A percentile compares a stretch with the other conserved stretches of the same genome.
Evolutionary conservation across 345 rosid species (phyloP).

Genomic region (Sisymbrium altissimum): DNA sequence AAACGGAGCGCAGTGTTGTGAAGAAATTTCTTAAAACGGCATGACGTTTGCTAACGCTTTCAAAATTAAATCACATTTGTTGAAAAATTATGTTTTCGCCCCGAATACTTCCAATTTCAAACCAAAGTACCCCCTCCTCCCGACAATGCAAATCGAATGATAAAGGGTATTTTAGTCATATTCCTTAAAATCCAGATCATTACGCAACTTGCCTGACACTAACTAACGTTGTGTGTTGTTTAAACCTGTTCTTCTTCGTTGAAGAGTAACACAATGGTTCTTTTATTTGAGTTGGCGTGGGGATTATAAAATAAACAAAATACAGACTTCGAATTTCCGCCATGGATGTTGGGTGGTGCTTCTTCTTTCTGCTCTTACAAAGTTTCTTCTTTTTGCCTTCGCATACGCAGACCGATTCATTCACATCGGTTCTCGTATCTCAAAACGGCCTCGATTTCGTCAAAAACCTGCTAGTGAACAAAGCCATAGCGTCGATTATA

Average conservation of each 20-base stretch:
- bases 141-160: slow-evolving; percentile 13
- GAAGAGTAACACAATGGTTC: background rate
- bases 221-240: background rate
- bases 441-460: slow-evolving; percentile 84
- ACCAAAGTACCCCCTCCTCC: background rate
- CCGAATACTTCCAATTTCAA: background rate
- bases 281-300: background rate
- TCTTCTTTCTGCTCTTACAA: slow-evolving; percentile 31
- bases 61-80: background rate
- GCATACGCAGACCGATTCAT: slow-evolving; percentile 41
- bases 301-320: background rate
- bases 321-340: slow-evolving; percentile 5
- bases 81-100: background rate
- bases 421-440: slow-evolving; percentile 70
- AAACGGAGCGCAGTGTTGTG: slow-evolving; percentile 3
- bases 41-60: background rate
- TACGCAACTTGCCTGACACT: slow-evolving; percentile 18
- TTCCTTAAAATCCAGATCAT: background rate
- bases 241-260: background rate
- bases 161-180: background rate
- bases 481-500: slow-evolving; percentile 60
- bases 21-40: background rate
- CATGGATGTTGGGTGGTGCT: slow-evolving; percentile 30
- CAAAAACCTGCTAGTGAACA: slow-evolving; percentile 64
- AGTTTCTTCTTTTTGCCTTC: slow-evolving; percentile 29